Evolutionary conservation across 305 asterid genomes (phyloP).

Genomic region (Plantago lanceolata): DNA sequence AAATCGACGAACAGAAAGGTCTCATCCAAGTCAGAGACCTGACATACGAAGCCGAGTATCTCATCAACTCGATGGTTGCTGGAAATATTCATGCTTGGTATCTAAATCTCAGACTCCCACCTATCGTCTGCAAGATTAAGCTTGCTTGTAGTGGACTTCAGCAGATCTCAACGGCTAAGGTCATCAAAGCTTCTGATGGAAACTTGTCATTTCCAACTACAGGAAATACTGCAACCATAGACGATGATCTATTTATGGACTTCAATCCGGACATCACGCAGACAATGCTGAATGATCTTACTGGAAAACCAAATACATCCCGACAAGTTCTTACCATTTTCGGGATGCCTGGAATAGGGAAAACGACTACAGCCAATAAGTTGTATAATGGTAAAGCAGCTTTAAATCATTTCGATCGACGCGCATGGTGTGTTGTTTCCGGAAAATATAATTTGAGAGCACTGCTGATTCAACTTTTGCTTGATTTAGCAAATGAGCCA

Average conservation of each 20-base stretch:
- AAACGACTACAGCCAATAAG: slow-evolving; percentile 29
- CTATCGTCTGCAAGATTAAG: slow-evolving; percentile 2
- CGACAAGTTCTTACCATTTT: neutral
- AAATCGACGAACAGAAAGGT: slow-evolving; percentile 1
- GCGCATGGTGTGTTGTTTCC: slow-evolving; percentile 25
- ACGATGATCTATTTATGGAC: slow-evolving; percentile 8
- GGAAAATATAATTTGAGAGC: slow-evolving; percentile 13
- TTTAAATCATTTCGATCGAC: slow-evolving; percentile 29
- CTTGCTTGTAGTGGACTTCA: neutral
- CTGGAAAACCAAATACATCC: slow-evolving; percentile 1
- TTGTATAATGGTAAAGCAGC: neutral
- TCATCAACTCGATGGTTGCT: slow-evolving; percentile 13
- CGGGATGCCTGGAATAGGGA: slow-evolving; percentile 28
- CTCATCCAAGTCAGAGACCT: slow-evolving; percentile 10
- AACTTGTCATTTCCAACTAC: neutral
- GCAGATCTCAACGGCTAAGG: neutral
- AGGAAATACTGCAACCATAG: neutral
- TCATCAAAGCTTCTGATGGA: neutral
- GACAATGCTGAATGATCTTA: slow-evolving; percentile 8
- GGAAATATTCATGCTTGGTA: slow-evolving; percentile 6
- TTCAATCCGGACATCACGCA: neutral
- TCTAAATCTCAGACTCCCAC: slow-evolving; percentile 3
- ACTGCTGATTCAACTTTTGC: slow-evolving; percentile 16
- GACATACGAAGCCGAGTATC: slow-evolving; percentile 25
- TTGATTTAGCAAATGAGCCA: neutral